A percentile compares a stretch with the other conserved stretches of the same genome.
These are phyloP conservation scores for Chara braunii DNA, from an alignment of 139 green algal genomes.

Conservation along the genomic window DNA sequence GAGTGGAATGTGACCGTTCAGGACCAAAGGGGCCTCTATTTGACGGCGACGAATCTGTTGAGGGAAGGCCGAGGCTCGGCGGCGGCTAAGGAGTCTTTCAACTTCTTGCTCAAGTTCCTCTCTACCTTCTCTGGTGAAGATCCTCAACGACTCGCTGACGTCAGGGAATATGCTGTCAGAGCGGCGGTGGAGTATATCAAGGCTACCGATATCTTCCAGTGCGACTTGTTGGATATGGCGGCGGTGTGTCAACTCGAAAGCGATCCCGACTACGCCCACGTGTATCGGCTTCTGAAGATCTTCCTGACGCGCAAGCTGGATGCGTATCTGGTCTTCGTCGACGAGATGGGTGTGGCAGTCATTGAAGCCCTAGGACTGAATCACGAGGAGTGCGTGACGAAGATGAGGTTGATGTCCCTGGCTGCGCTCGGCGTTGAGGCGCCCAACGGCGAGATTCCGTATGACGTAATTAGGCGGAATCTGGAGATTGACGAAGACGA, in stretches of 20 bases:
- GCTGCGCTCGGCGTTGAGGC: conserved; percentile 24
- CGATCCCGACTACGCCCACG: conserved; percentile 8
- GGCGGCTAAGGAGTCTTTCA: conserved; percentile 10
- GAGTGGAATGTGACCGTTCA: not conserved
- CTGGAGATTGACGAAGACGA: conserved; percentile 32
- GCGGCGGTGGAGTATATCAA: conserved; percentile 23
- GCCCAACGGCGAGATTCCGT: conserved; percentile 29
- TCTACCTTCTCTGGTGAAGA: conserved; percentile 6
- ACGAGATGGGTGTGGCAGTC: conserved; percentile 5
- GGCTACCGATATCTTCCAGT: conserved; percentile 25
- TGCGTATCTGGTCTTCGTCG: conserved; percentile 11
- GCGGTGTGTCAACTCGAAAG: conserved; percentile 22
- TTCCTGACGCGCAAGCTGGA: conserved; percentile 19
- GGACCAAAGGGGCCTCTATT: conserved; percentile 3
- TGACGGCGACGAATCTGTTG: not conserved
- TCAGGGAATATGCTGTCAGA: conserved; percentile 5
- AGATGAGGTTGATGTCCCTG: conserved; percentile 44
- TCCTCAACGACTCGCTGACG: not conserved
- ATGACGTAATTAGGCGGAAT: conserved; percentile 24
- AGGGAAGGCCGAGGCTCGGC: not conserved
- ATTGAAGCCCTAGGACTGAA: conserved; percentile 1
- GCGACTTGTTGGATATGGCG: conserved; percentile 38
- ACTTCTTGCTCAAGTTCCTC: conserved; percentile 31
- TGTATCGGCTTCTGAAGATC: conserved; percentile 22
- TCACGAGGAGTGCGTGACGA: conserved; percentile 34